Conservation (phyloP, 1,139 yeast species). For the Yamadazyma friedrichii region DNA sequence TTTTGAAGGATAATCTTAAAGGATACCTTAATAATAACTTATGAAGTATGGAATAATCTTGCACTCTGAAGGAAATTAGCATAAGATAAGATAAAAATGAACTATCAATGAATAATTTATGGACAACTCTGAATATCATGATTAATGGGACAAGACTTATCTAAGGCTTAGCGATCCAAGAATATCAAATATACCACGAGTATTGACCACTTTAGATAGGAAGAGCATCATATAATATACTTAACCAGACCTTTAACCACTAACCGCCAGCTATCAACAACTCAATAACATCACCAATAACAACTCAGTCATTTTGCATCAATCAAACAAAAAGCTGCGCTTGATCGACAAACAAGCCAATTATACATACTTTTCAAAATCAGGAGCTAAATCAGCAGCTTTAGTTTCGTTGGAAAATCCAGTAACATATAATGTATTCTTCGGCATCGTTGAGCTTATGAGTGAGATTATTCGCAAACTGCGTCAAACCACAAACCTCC, state of each 20-base stretch:
- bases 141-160: too few species aligned
- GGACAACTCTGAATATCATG: too few species aligned
- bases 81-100: background rate
- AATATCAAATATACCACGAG: too few species aligned
- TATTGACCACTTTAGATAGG: background rate
- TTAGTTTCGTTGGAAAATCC: slow-evolving; percentile 60
- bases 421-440: slow-evolving; percentile 59
- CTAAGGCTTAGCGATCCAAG: background rate
- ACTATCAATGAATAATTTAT: background rate
- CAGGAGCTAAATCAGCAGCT: slow-evolving; percentile 67
- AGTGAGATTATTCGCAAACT: background rate
- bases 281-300: background rate
- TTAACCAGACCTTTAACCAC: background rate
- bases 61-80: too few species aligned
- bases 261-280: slow-evolving; percentile 1
- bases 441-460: slow-evolving; percentile 39
- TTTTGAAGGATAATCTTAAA: background rate
- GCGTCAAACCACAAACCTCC: too few species aligned
- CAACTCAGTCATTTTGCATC: background rate
- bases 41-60: too few species aligned
- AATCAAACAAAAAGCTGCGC: too few species aligned
- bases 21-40: too few species aligned
- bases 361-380: slow-evolving; percentile 62
- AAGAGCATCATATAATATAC: slow-evolving; percentile 6
- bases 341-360: too few species aligned